phyloP scores from a whole-genome alignment of 2,329 filamentous ascomycete species.

The Xylariaceae sp. region DNA sequence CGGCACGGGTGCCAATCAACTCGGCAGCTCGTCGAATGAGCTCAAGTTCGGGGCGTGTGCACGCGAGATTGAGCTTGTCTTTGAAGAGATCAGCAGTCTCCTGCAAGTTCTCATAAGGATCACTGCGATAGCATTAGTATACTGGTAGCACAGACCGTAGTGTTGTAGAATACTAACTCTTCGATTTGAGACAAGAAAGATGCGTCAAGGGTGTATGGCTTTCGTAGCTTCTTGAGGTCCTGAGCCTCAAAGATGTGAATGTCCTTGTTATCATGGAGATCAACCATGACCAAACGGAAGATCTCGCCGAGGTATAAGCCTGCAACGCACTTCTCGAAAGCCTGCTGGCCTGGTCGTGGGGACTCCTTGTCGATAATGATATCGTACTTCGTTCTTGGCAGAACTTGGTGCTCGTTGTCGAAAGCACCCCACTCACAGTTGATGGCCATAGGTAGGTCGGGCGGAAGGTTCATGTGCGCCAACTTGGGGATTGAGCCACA shows the following conservation, averaged over 20 bases:
- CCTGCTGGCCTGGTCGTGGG: slow-evolving; percentile 87
- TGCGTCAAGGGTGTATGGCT: slow-evolving; percentile 84
- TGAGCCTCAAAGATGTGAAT: slow-evolving; percentile 78
- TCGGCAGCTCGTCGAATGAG: slow-evolving; percentile 85
- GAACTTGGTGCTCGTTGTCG: slow-evolving; percentile 86
- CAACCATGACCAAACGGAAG: slow-evolving; percentile 81
- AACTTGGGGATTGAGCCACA: slow-evolving; percentile 90
- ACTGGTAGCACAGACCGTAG: slow-evolving; percentile 1
- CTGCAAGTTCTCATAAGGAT: slow-evolving; percentile 90
- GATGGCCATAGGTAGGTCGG: slow-evolving; percentile 84
- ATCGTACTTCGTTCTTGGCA: slow-evolving; percentile 83
- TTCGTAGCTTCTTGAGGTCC: slow-evolving; percentile 74
- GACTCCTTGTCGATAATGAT: slow-evolving; percentile 85
- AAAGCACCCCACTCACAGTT: slow-evolving; percentile 98
- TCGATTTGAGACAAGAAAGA: slow-evolving; percentile 93
- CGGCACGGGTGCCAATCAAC: slow-evolving; percentile 90
- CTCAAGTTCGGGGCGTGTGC: slow-evolving; percentile 77
- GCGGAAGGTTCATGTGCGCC: slow-evolving; percentile 80
- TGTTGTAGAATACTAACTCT: slow-evolving; percentile 52
- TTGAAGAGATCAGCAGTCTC: slow-evolving; percentile 83
- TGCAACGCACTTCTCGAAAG: slow-evolving; percentile 97
- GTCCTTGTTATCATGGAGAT: slow-evolving; percentile 75
- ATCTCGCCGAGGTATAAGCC: slow-evolving; percentile 93
- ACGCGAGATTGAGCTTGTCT: slow-evolving; percentile 66
- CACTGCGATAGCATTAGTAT: slow-evolving; percentile 46